Percentiles rank a stretch among this genome's conserved stretches.
These are phyloP conservation scores for Shiraia sp. DNA, from an alignment of 2,329 filamentous ascomycete species.

Conservation along the genomic window DNA sequence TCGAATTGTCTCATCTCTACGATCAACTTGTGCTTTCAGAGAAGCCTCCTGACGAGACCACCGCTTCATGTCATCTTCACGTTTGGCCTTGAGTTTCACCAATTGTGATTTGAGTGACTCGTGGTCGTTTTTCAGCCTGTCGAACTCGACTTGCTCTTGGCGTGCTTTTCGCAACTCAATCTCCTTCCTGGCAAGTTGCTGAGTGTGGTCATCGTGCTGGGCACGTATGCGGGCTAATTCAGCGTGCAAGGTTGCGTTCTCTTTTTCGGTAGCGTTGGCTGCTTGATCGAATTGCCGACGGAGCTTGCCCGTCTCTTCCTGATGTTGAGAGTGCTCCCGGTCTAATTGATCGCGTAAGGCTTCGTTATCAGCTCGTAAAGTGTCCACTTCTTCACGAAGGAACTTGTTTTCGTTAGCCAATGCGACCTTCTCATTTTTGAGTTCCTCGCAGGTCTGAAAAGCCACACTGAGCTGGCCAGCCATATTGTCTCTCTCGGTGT, in stretches of 20 bases:
- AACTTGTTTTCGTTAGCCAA: constrained; percentile 41
- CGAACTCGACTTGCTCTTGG: constrained; percentile 42
- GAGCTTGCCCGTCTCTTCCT: constrained; percentile 41
- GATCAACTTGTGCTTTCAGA: constrained; percentile 37
- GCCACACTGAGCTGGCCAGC: constrained; percentile 65
- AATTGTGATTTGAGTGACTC: constrained; percentile 72
- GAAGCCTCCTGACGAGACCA: constrained; percentile 39
- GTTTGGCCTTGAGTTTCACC: constrained; percentile 71
- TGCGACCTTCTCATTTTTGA: constrained; percentile 51
- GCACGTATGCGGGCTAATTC: constrained; percentile 38
- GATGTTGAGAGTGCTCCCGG: constrained; percentile 37
- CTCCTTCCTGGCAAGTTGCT: constrained; percentile 39
- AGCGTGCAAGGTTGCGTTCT: constrained; percentile 39
- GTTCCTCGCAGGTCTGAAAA: constrained; percentile 59
- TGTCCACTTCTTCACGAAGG: constrained; percentile 43
- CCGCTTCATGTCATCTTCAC: constrained; percentile 56
- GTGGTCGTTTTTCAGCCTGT: constrained; percentile 72
- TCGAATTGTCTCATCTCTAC: constrained; percentile 46
- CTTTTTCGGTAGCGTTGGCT: constrained; percentile 37
- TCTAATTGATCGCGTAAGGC: constrained; percentile 38
- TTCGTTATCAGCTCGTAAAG: constrained; percentile 39
- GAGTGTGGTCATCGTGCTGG: constrained; percentile 43
- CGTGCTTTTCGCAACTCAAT: constrained; percentile 40
- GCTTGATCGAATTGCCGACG: constrained; percentile 38
- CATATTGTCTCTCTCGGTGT: constrained; percentile 67